Base-by-base conservation (phyloP, 1,139 yeast species). In the Yamadazyma sp. region DNA sequence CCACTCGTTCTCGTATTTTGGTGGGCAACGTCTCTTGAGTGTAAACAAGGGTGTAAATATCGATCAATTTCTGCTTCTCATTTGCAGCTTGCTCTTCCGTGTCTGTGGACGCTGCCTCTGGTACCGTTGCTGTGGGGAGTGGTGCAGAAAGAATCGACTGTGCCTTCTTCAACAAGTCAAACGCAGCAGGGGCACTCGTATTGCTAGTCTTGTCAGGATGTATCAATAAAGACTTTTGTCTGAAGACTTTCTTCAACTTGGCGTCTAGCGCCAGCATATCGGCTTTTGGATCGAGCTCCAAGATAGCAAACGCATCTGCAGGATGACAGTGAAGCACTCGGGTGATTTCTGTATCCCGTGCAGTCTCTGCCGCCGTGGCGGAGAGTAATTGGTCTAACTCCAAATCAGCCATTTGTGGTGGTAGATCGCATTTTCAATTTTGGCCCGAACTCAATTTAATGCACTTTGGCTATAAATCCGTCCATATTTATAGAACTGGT, bases 121-220 rank as follows among this genome's bases (percentile, higher is more conserved):
- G n/a, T n/a, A n/a, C n/a, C n/a, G n/a, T n/a, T n/a, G n/a, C n/a
- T n/a, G n/a, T n/a, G n/a, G n/a, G n/a, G n/a, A n/a, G n/a, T n/a
- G n/a, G n/a, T n/a, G 16, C 33, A 12, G 17, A 17, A 5, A 42
- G 29, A 11, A 59, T 53, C 35, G 40, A 43, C 39, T 67, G 64
- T 2, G 76, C 64, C 36, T 65, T 67, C 42, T 73, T 73, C 29
- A 77, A 53, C 33, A 66, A 46, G 51, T 81, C 85, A 54, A 83
- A 83, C 1, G 89, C 88, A 31, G 62, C 71, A 0, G 86, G 78
- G 0, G 88, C 87, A 15, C 66, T 61, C 0, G 66, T 60, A 48
- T 83, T 77, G 34, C 62, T 58, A 2, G 79, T 70, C 50, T 81
- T 82, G 54, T 83, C 91, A 0, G 91, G 91, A 55, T 83, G 91